Conservation (phyloP, 2,329 filamentous ascomycete species). For the Salinomyces thailandicus region DNA sequence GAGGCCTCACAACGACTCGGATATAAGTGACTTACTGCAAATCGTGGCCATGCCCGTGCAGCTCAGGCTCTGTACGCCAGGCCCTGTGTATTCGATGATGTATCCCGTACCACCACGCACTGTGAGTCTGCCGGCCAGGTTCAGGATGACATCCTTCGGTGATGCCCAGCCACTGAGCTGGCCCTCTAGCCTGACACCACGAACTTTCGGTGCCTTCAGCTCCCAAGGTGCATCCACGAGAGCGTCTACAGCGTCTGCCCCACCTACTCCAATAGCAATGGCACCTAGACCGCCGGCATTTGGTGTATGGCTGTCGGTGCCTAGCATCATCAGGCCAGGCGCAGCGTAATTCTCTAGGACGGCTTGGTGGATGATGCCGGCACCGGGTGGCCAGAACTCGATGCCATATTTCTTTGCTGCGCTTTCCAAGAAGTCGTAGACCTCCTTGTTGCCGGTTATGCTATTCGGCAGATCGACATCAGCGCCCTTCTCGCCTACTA, state of each 20-base stretch:
- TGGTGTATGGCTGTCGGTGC: slow-evolving; percentile 93
- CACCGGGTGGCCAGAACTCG: slow-evolving; percentile 90
- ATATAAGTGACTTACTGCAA: slow-evolving; percentile 55
- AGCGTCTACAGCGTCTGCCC: slow-evolving; percentile 93
- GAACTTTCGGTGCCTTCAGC: slow-evolving; percentile 81
- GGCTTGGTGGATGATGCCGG: slow-evolving; percentile 94
- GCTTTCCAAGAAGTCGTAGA: slow-evolving; percentile 94
- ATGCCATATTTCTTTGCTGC: slow-evolving; percentile 85
- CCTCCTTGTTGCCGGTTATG: slow-evolving; percentile 87
- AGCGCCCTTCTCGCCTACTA: slow-evolving; percentile 86
- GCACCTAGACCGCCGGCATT: slow-evolving; percentile 92
- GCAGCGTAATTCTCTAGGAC: slow-evolving; percentile 95
- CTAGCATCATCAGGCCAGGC: slow-evolving; percentile 97
- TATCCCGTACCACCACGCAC: slow-evolving; percentile 84
- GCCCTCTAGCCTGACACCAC: slow-evolving; percentile 77
- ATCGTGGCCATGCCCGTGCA: slow-evolving; percentile 89
- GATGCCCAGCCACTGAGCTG: slow-evolving; percentile 81
- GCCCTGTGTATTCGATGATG: slow-evolving; percentile 68
- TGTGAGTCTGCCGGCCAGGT: slow-evolving; percentile 78
- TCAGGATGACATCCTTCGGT: slow-evolving; percentile 90
- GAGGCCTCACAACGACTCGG: slow-evolving; percentile 47
- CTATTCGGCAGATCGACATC: slow-evolving; percentile 74
- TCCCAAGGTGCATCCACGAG: slow-evolving; percentile 96
- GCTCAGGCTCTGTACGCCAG: slow-evolving; percentile 79
- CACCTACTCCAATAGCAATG: slow-evolving; percentile 92